These are phyloP conservation scores for Mimosa pudica DNA, from an alignment of 306 rosid genomes.

Conservation along the genomic window DNA sequence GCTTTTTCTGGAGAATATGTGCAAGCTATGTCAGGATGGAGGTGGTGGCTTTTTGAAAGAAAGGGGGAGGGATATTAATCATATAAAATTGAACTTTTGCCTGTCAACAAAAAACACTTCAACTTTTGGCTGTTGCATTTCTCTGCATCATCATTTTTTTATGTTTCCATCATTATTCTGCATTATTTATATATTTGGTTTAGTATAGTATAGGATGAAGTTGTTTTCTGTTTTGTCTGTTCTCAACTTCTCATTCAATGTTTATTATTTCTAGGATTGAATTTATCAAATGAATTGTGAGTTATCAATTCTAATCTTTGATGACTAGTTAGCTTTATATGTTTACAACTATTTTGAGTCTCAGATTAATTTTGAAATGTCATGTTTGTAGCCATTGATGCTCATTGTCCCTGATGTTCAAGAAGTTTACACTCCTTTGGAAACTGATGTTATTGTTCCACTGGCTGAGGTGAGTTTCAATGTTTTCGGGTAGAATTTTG, in stretches of 20 bases:
- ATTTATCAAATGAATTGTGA: background rate
- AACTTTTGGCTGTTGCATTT: background rate
- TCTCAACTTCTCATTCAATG: constrained; percentile 8
- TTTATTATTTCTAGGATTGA: constrained; percentile 17
- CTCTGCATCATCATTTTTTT: background rate
- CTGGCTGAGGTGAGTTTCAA: constrained; percentile 79
- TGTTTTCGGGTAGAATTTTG: constrained; percentile 21
- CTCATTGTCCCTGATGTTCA: constrained; percentile 97
- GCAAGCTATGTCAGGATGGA: constrained; percentile 15
- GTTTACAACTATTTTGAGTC: constrained; percentile 14
- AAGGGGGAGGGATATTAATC: background rate
- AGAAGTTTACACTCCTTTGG: constrained; percentile 96
- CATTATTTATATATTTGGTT: background rate
- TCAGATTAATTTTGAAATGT: constrained; percentile 36
- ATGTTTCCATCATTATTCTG: background rate
- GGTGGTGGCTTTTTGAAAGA: background rate
- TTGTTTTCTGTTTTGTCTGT: constrained; percentile 21
- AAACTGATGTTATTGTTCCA: constrained; percentile 87
- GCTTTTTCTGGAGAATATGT: background rate
- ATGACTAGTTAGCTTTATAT: constrained; percentile 22
- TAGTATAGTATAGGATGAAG: background rate
- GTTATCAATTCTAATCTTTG: constrained; percentile 25
- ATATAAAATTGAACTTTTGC: background rate
- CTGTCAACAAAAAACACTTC: too few species aligned
- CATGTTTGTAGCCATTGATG: constrained; percentile 81